Evolutionary conservation across 2,329 filamentous ascomycete species (phyloP), one percentile per base, ranked within the genome.

Genomic region (Colletotrichum navitas): DNA sequence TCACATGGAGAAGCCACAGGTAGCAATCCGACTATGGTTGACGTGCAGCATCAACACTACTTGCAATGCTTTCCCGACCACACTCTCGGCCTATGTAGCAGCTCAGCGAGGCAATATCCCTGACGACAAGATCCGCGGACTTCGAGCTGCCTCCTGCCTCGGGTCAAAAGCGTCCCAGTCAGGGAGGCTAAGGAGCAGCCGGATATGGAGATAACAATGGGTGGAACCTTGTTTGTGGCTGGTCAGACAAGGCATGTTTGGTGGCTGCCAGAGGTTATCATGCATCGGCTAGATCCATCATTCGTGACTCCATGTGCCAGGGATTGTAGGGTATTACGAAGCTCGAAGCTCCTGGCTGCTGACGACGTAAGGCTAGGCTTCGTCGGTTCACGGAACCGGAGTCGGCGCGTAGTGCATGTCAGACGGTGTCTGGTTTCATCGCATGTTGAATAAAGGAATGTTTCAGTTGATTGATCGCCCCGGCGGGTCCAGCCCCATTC

Each of bases 391-490:
- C 18, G 32, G 49, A 26, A 47, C 12, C n/a, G 6, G 26, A 47
- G 34, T 49, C 49, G 49, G 34, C 60, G 54, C 45, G 24, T 47
- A n/a, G 45, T 24, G 45, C 16, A 51, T 55, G 58, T 63, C 59
- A 63, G 59, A 68, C 29, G 26, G 39, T 47, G 24, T 24, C 59
- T 55, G 65, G 65, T 68, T 68, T 68, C 65, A 68, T 63, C 59
- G 65, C 26, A 68, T 68, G 26, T 49, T 32, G 65, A 32, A 29
- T 26, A n/a, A 54, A 62, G 47, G 49, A 5, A 12, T 68, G 65
- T 68, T 63, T 68, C 65, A 68, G 59, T 47, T 39, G 36, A 55
- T 26, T 39, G 36, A 55, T 26, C 36, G 45, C 24, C 26, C 24
- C 8, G 24, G 49, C 21, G 39, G 26, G 39, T 26, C 11, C 36